Conservation (phyloP, 2,329 filamentous ascomycete species). For the Colletotrichum liriopes region DNA sequence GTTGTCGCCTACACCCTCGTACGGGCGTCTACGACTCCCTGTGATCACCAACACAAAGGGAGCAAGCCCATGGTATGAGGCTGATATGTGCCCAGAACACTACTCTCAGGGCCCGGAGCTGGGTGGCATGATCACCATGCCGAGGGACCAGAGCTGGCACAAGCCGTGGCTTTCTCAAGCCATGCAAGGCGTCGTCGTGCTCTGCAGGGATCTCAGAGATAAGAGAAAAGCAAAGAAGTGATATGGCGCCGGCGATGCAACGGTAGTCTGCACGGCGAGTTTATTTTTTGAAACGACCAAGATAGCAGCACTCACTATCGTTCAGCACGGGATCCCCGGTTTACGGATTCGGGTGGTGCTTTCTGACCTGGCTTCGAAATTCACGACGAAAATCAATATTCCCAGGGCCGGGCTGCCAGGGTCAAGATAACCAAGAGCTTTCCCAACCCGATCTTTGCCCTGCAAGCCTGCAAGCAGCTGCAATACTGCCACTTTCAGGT, state of each 20-base stretch:
- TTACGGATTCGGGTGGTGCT: neutral
- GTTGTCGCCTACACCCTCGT: neutral
- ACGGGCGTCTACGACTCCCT: neutral
- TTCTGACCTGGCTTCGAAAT: neutral
- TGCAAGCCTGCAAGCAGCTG: neutral
- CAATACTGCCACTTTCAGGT: conserved; percentile 21
- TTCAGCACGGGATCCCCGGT: conserved; percentile 8
- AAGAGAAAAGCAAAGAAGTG: conserved; percentile 24
- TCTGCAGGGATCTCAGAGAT: conserved; percentile 23
- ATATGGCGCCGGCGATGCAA: conserved; percentile 25
- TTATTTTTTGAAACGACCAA: neutral
- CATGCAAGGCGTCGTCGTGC: neutral
- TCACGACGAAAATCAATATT: conserved; percentile 16
- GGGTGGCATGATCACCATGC: neutral
- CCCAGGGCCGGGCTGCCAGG: conserved; percentile 14
- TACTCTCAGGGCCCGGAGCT: too few species aligned
- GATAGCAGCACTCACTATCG: conserved; percentile 16
- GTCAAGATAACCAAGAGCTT: conserved; percentile 26
- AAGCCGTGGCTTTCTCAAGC: neutral
- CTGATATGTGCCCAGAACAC: neutral
- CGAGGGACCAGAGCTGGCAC: neutral
- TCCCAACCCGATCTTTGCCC: conserved; percentile 8
- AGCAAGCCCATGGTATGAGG: neutral
- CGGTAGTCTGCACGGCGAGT: conserved; percentile 23
- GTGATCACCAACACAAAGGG: neutral